Conservation (phyloP, 305 asterid species). For the Ajuga reptans region DNA sequence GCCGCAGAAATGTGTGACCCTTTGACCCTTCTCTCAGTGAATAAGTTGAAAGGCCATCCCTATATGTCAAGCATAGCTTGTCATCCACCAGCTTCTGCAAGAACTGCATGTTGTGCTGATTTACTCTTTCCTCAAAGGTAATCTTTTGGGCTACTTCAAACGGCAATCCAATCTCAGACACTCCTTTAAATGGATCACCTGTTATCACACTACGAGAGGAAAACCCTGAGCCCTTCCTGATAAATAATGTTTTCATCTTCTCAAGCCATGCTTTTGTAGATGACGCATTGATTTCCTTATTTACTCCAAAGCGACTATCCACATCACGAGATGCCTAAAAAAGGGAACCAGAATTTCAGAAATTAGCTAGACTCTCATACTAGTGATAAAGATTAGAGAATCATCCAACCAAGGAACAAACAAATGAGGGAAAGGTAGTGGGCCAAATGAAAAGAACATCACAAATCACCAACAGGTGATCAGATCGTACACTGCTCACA, state of each 20-base stretch:
- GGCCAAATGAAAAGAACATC: background rate
- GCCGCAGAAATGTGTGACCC: constrained; percentile 82
- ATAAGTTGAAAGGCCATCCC: constrained; percentile 68
- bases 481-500: background rate
- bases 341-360: constrained; percentile 6
- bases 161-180: constrained; percentile 83
- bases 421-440: constrained; percentile 4
- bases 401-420: constrained; percentile 13
- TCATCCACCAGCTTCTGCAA: constrained; percentile 86
- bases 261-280: constrained; percentile 96
- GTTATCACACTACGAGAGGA: constrained; percentile 96
- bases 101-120: constrained; percentile 59
- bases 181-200: constrained; percentile 90
- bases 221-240: constrained; percentile 96
- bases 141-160: constrained; percentile 84
- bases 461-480: background rate
- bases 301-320: constrained; percentile 70
- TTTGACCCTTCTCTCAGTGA: constrained; percentile 91
- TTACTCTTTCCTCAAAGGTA: constrained; percentile 85
- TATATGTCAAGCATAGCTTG: constrained; percentile 71
- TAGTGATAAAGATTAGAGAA: background rate
- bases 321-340: constrained; percentile 88
- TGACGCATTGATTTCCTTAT: constrained; percentile 55
- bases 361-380: constrained; percentile 12
- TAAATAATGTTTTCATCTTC: constrained; percentile 91